Base-by-base conservation (phyloP, 2,329 filamentous ascomycete genomes). In the Monosporascus ibericus region DNA sequence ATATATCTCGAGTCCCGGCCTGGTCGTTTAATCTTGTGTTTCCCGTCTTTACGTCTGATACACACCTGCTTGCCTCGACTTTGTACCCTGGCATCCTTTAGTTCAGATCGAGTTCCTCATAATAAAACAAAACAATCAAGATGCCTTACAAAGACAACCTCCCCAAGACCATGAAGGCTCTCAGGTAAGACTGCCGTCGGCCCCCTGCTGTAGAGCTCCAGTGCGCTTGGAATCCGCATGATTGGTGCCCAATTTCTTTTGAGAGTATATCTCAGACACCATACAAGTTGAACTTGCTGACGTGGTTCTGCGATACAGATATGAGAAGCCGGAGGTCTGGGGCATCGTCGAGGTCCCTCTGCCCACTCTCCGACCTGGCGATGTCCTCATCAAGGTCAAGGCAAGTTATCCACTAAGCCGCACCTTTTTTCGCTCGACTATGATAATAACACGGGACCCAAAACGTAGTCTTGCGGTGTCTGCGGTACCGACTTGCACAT, bases 321-420 rank as follows among this genome's bases (percentile, higher is more conserved):
- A 85, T 71, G 78, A 81, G 68, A 79, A 84, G 75, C 82, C 82
- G 44, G 73, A 82, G 65, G 74, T 79, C 54, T 85, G 78, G 70
- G 74, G 75, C 58, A 76, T 86, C 54, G 81, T 86, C 58, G 72
- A 81, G 11, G 78, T 85, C 37, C 82, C 84, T 57, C 76, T 86
- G 6, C 84, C 84, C 20, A 75, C 72, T 59, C 69, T 85, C 58
- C 77, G 81, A 59, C 74, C 81, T 25, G 77, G 81, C 54, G 81
- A 85, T 68, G 72, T 85, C 58, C 70, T 84, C 61, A 76, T 86
- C 69, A 84, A 86, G 70, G 83, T 87, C 63, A 85, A 86, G 70
- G 84, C 80, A 51, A 59, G 63, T 55, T 38, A 18, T 36, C 24
- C 11, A 44, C 42, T 42, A 24, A 20, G 27, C n/a, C 37, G 11